Conservation (phyloP, 768 basidiomycete species). For the Neoboletus subvelutipes region DNA sequence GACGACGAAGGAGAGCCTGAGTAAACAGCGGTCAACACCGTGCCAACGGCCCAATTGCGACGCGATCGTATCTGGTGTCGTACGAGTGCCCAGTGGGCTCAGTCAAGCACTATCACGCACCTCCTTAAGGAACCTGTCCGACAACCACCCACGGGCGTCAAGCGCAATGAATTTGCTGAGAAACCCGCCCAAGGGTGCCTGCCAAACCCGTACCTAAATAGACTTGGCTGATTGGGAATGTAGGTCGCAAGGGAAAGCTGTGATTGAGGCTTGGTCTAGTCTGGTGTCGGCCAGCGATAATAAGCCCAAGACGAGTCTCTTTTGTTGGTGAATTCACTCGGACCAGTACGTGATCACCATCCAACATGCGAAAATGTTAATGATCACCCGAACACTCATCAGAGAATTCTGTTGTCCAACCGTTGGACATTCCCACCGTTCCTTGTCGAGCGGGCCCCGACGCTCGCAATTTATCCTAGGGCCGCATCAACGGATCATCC, state of each 20-base stretch:
- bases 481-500: not conserved
- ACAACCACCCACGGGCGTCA: not conserved
- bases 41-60: constrained; percentile 5
- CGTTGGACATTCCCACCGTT: not conserved
- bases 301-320: not conserved
- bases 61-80: not conserved
- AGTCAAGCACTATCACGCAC: not conserved
- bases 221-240: not conserved
- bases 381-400: not conserved
- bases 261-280: not conserved
- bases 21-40: constrained; percentile 26
- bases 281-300: not conserved
- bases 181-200: not conserved
- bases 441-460: not conserved
- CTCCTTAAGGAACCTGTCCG: not conserved
- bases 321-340: not conserved
- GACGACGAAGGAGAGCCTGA: not conserved
- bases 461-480: not conserved
- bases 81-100: not conserved
- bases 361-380: not conserved
- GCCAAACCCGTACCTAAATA: not conserved
- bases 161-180: constrained; percentile 4
- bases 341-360: constrained; percentile 1
- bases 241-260: not conserved
- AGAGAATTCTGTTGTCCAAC: not conserved